Percentiles rank a stretch among this genome's conserved stretches.
phyloP scores from a whole-genome alignment of 192 early-diverging fungal genomes.

The Coemansia sp. region DNA sequence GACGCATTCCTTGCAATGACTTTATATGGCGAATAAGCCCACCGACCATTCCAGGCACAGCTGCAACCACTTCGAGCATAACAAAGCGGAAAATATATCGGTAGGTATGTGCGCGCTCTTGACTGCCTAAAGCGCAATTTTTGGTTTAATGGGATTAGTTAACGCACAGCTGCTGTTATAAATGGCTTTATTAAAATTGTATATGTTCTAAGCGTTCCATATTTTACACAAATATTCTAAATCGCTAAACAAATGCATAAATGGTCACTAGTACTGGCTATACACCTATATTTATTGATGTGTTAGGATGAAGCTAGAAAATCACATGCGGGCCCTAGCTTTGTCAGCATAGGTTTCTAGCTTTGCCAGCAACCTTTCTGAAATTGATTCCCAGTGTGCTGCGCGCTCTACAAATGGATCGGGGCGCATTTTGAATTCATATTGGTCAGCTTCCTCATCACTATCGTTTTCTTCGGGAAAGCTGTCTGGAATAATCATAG shows the following conservation, averaged over 20 bases:
- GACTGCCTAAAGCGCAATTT: constrained; percentile 37
- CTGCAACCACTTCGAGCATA: constrained; percentile 74
- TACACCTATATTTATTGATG: too few species aligned
- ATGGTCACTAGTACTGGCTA: too few species aligned
- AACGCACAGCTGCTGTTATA: too few species aligned
- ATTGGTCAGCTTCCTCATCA: too few species aligned
- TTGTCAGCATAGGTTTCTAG: background rate
- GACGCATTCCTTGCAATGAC: constrained; percentile 70
- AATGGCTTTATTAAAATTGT: too few species aligned
- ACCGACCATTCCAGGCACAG: constrained; percentile 88
- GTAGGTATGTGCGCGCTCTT: constrained; percentile 64
- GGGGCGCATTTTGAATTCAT: background rate
- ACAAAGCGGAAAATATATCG: constrained; percentile 78
- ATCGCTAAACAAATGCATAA: too few species aligned
- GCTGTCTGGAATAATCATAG: too few species aligned
- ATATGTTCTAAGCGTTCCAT: too few species aligned
- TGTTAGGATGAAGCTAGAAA: too few species aligned
- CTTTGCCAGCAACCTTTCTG: background rate
- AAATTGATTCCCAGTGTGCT: background rate
- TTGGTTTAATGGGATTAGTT: too few species aligned
- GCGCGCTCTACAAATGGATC: background rate
- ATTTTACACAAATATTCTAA: too few species aligned
- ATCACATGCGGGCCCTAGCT: background rate
- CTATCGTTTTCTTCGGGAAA: too few species aligned
- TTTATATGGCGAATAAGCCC: constrained; percentile 77